Percentiles rank a stretch among this genome's conserved stretches.
These are phyloP conservation scores for Capsicum chinense DNA, from an alignment of 257 asterid genomes.

Conservation along the genomic window DNA sequence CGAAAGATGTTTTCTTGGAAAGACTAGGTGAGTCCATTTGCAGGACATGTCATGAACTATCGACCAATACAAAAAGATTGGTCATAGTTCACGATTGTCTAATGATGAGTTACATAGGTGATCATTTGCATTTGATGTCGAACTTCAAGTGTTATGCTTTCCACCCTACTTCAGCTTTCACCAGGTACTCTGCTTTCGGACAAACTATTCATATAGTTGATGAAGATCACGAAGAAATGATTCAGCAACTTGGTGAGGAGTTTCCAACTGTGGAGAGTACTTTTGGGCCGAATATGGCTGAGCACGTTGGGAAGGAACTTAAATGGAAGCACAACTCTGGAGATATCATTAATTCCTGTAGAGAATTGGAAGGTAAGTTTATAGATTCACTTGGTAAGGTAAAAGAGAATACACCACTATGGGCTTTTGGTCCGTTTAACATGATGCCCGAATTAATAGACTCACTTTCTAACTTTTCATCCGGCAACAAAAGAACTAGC, in stretches of 20 bases:
- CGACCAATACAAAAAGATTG: not conserved
- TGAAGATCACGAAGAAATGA: not conserved
- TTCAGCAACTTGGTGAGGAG: slow-evolving; percentile 5
- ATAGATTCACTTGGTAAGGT: not conserved
- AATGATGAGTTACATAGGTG: not conserved
- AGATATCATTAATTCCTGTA: not conserved
- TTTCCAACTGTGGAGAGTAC: slow-evolving; percentile 22
- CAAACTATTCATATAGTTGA: slow-evolving; percentile 13
- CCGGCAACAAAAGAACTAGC: not conserved
- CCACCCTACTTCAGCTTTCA: slow-evolving; percentile 19
- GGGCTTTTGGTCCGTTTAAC: slow-evolving; percentile 18
- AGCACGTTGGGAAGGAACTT: not conserved
- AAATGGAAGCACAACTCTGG: slow-evolving; percentile 17
- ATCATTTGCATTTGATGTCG: not conserved
- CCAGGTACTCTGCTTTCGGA: not conserved
- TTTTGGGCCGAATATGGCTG: slow-evolving; percentile 13
- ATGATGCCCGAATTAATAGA: not conserved
- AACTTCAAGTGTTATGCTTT: not conserved
- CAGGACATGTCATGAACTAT: slow-evolving; percentile 5
- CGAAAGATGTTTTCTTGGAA: slow-evolving; percentile 12
- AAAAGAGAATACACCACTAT: not conserved
- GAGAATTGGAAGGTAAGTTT: slow-evolving; percentile 3
- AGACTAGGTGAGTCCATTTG: not conserved
- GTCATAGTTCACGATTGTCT: not conserved
- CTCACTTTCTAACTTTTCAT: not conserved